Base-by-base conservation (phyloP, 352 stramenopile species). In the Globisporangium ultimum region DNA sequence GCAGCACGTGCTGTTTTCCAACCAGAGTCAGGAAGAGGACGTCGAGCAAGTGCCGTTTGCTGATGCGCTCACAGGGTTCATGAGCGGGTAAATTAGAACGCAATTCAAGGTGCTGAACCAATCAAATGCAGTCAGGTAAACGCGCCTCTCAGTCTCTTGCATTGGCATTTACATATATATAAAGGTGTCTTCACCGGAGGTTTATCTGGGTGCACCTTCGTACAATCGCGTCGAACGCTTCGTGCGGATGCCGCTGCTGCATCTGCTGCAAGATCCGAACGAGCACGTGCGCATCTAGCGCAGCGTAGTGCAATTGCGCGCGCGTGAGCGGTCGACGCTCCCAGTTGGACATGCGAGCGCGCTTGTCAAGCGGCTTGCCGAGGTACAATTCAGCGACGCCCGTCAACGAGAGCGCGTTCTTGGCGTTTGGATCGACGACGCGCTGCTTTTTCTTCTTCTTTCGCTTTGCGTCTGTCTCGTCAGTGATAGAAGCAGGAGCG, bases 281-380 rank as follows among this genome's bases (percentile, higher is more conserved):
- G 9, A 93, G 70, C 41, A 89, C 81, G 20, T 80, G 66, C 24
- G 84, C 81, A 58, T 93, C 84, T 32, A 93, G 58, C 22, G 84
- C 84, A 2, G 84, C 84, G 24, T 93, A 93, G 20, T 84, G 64
- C 18, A 91, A 60, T 55, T 91, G 84, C 7, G 78, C 76, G 28
- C 63, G 76, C 10, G 78, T 84, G 2, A 93, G 74, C 22, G 84
- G 84, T 0, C 84, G 78, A 7, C 70, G 77, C 58, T 91, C 71
- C 81, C 81, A 93, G 69, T 93, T 68, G 3, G 84, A 91, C 71
- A 93, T 88, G 28, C 81, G 78, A 10, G 58, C 61, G 20, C 82
- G 72, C 41, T 93, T 93, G 60, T 91, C 84, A 1, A 93, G 66
- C 14, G 82, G 77, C 15, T 86, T 78, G 8, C 73, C 70, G 49